Conservation (phyloP, 1,284 basidiomycete genomes). For the Singerocomus inundabilis region DNA sequence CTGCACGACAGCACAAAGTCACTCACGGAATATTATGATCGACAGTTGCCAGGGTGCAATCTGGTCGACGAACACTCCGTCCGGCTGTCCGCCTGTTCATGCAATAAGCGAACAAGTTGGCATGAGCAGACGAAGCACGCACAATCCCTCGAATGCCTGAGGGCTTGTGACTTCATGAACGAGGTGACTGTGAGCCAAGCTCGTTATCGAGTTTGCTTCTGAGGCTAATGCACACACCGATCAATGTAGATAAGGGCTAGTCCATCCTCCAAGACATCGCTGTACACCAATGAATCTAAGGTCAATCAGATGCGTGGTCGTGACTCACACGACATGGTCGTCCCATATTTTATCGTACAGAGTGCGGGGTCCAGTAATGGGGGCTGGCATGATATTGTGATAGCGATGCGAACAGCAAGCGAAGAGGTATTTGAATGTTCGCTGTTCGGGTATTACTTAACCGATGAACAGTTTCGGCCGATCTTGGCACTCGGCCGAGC, state of each 20-base stretch:
- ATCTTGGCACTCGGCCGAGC: constrained; percentile 25
- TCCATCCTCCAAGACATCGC: constrained; percentile 77
- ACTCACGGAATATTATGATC: constrained; percentile 96
- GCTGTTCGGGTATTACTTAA: constrained; percentile 4
- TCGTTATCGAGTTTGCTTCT: not conserved
- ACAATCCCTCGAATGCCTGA: constrained; percentile 95
- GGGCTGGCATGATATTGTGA: constrained; percentile 51
- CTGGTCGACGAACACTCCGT: constrained; percentile 82
- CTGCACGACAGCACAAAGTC: not conserved
- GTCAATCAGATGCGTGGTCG: constrained; percentile 4
- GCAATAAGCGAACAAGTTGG: constrained; percentile 13
- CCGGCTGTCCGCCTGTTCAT: constrained; percentile 69
- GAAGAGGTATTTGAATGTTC: not conserved
- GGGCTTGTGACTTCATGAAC: constrained; percentile 96
- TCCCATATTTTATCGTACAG: constrained; percentile 97
- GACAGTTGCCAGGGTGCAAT: constrained; percentile 93
- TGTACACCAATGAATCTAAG: constrained; percentile 33
- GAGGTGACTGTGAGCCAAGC: constrained; percentile 65
- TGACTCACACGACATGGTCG: constrained; percentile 84
- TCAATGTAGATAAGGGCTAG: constrained; percentile 92
- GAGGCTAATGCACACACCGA: constrained; percentile 48
- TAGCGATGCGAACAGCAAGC: not conserved
- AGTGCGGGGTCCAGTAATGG: constrained; percentile 66
- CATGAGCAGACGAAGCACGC: constrained; percentile 32
- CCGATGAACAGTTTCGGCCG: constrained; percentile 17